A percentile compares a stretch with the other conserved stretches of the same genome.
Conservation (phyloP, 2,329 filamentous ascomycete species). For the Phaeoacremonium minimum region DNA sequence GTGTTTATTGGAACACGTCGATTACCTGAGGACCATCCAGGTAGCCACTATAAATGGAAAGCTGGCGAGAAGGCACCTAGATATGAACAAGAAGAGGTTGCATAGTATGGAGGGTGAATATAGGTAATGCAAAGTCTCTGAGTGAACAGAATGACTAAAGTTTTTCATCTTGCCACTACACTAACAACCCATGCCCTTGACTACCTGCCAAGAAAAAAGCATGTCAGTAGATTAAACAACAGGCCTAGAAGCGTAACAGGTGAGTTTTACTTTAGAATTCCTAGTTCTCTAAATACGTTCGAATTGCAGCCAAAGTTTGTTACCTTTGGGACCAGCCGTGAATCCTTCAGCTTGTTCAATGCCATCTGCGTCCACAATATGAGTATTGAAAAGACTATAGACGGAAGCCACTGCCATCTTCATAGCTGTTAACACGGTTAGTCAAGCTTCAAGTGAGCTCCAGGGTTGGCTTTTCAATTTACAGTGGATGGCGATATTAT, state of each 20-base stretch:
- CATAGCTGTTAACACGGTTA: too few species aligned
- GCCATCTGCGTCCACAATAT: neutral
- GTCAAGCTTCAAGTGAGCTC: too few species aligned
- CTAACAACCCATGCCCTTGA: too few species aligned
- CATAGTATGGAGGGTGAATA: neutral
- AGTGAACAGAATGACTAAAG: too few species aligned
- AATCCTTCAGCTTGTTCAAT: neutral
- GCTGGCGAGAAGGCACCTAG: neutral
- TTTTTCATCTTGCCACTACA: too few species aligned
- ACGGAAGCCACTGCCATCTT: neutral
- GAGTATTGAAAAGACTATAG: neutral
- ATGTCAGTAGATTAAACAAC: too few species aligned
- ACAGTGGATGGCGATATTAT: slow-evolving; percentile 55
- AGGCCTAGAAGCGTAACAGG: too few species aligned
- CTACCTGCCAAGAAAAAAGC: too few species aligned
- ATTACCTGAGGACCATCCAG: neutral
- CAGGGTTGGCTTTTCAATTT: neutral
- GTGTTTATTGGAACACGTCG: neutral
- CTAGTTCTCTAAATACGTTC: too few species aligned
- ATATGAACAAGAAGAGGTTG: neutral
- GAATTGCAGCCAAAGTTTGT: neutral
- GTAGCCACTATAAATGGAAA: neutral
- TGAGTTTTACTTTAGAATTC: too few species aligned
- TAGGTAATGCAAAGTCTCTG: too few species aligned
- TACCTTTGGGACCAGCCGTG: neutral